Evolutionary conservation across 352 stramenopile genomes (phyloP).

Genomic region (Globisporangium ultimum): DNA sequence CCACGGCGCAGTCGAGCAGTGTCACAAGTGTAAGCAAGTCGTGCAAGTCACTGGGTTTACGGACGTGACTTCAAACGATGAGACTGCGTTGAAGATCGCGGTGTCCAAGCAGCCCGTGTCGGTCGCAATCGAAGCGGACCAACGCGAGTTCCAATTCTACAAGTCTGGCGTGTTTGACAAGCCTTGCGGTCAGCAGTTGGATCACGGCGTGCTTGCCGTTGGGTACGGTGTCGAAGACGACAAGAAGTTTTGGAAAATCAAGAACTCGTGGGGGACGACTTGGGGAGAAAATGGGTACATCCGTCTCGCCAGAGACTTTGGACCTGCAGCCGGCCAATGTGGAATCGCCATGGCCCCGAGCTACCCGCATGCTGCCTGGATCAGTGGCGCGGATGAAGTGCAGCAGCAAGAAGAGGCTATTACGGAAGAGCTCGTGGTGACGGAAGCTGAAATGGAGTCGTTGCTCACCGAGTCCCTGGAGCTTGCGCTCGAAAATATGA

Average conservation of each 20-base stretch:
- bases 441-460: background rate
- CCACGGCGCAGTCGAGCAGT: constrained; percentile 29
- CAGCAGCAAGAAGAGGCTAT: background rate
- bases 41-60: constrained; percentile 44
- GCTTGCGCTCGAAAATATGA: constrained; percentile 5
- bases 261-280: constrained; percentile 96
- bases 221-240: constrained; percentile 90
- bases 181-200: constrained; percentile 80
- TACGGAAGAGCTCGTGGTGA: background rate
- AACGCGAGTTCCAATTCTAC: constrained; percentile 97
- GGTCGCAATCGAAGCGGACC: constrained; percentile 92
- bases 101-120: constrained; percentile 93
- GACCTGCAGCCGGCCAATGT: constrained; percentile 17
- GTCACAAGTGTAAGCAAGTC: constrained; percentile 28
- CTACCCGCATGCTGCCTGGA: constrained; percentile 20
- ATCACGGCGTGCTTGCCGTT: constrained; percentile 96
- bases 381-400: background rate
- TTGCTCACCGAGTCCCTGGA: constrained; percentile 3
- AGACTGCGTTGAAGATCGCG: constrained; percentile 78
- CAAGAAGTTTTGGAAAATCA: constrained; percentile 80
- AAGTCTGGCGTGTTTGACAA: constrained; percentile 84
- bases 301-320: constrained; percentile 74
- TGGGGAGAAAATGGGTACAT: constrained; percentile 96
- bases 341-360: constrained; percentile 28
- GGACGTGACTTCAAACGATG: constrained; percentile 47